phyloP scores from a whole-genome alignment of 306 rosid genomes.

The Acacia confusa region DNA sequence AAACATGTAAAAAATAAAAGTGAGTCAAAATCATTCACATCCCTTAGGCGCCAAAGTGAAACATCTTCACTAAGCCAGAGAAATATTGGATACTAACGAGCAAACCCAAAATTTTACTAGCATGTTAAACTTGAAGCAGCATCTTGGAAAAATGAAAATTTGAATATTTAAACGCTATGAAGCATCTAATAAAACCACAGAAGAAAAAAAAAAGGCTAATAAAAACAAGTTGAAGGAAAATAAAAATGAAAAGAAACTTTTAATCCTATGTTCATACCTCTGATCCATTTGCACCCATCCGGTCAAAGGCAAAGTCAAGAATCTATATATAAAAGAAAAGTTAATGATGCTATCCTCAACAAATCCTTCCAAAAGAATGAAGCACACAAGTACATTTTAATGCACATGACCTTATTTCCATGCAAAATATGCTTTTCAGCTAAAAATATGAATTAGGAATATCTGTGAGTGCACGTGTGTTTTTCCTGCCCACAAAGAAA shows the following conservation, averaged over 20 bases:
- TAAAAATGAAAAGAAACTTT: background rate
- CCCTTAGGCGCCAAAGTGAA: constrained; percentile 10
- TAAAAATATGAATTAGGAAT: background rate
- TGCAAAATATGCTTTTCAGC: background rate
- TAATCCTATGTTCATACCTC: constrained; percentile 56
- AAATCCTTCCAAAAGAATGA: constrained; percentile 23
- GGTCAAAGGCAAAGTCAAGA: constrained; percentile 92
- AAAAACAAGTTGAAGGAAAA: constrained; percentile 14
- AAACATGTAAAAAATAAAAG: constrained; percentile 44
- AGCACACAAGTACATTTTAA: background rate
- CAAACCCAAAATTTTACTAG: constrained; percentile 5
- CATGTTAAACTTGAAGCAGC: constrained; percentile 9
- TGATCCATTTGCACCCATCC: constrained; percentile 85
- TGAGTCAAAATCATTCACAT: constrained; percentile 31
- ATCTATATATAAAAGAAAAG: constrained; percentile 55
- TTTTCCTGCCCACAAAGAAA: background rate
- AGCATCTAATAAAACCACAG: constrained; percentile 17
- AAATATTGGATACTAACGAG: constrained; percentile 27
- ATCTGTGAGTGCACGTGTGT: too few relatives aligned
- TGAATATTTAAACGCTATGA: constrained; percentile 8
- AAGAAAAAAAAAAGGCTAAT: background rate
- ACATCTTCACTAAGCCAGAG: constrained; percentile 4
- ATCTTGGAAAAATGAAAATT: background rate
- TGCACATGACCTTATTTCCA: constrained; percentile 23
- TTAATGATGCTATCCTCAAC: constrained; percentile 33